Evolutionary conservation across 2,329 filamentous ascomycete genomes (phyloP).

Genomic region (Colletotrichum tamarilloi): DNA sequence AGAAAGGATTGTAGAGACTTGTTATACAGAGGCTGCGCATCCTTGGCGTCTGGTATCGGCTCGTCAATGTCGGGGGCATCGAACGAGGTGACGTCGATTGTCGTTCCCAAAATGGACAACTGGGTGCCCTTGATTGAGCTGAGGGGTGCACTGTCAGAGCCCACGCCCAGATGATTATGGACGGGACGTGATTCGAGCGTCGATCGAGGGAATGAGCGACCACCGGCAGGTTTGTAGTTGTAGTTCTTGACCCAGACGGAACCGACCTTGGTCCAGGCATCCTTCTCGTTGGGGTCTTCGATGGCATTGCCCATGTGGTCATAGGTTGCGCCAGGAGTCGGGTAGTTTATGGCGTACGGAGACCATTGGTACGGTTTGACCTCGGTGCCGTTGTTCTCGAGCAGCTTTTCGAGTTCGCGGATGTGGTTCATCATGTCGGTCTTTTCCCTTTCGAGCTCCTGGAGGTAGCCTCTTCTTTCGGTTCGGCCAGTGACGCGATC

Average conservation of each 20-base stretch:
- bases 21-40: slow-evolving; percentile 66
- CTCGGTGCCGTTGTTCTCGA: slow-evolving; percentile 70
- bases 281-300: slow-evolving; percentile 39
- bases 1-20: slow-evolving; percentile 79
- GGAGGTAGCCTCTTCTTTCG: slow-evolving; percentile 80
- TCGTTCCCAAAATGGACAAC: slow-evolving; percentile 82
- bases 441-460: slow-evolving; percentile 80
- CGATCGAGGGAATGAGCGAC: slow-evolving; percentile 45
- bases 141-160: slow-evolving; percentile 71
- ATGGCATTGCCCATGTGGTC: slow-evolving; percentile 42
- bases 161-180: slow-evolving; percentile 75
- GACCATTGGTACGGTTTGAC: slow-evolving; percentile 60
- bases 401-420: slow-evolving; percentile 73
- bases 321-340: slow-evolving; percentile 39
- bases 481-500: slow-evolving; percentile 88
- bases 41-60: slow-evolving; percentile 55
- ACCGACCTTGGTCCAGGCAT: slow-evolving; percentile 47
- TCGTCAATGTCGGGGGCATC: slow-evolving; percentile 75
- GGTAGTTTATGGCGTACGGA: slow-evolving; percentile 33
- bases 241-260: slow-evolving; percentile 49
- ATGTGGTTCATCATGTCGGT: slow-evolving; percentile 74
- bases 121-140: slow-evolving; percentile 81
- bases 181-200: slow-evolving; percentile 56
- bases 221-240: slow-evolving; percentile 37
- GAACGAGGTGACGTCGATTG: slow-evolving; percentile 82